Conservation (phyloP, 768 basidiomycete species). For the Boletus huronensis region DNA sequence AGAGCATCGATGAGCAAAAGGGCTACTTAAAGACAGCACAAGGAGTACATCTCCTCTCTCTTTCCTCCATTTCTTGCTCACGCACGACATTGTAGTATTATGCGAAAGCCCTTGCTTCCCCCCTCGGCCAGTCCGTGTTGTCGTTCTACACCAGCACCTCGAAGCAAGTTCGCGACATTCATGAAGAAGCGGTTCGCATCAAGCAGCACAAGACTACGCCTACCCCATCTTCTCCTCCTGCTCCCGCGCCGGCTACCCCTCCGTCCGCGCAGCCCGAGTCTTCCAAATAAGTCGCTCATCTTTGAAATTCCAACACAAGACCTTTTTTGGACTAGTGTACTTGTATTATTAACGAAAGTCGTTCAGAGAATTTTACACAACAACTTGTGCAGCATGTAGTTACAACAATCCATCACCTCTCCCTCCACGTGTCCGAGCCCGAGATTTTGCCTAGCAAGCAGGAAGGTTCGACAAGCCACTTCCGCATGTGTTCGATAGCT, state of each 20-base stretch:
- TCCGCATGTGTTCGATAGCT: constrained; percentile 7
- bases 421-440: too few relatives aligned
- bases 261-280: constrained; percentile 10
- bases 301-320: not conserved
- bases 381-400: not conserved
- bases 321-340: not conserved
- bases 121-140: constrained; percentile 71
- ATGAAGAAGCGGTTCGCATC: constrained; percentile 88
- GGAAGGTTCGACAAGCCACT: not conserved
- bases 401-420: not conserved
- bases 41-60: constrained; percentile 46
- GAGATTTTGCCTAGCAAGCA: not conserved
- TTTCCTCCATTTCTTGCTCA: not conserved
- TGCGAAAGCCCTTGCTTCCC: constrained; percentile 65
- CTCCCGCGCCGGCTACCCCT: constrained; percentile 2
- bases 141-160: constrained; percentile 84
- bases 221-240: constrained; percentile 12
- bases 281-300: constrained; percentile 3
- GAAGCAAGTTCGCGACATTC: constrained; percentile 88
- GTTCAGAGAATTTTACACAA: not conserved
- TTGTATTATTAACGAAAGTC: constrained; percentile 9
- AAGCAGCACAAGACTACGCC: constrained; percentile 50
- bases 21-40: constrained; percentile 66
- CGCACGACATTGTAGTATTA: constrained; percentile 58
- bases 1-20: constrained; percentile 76